These are phyloP conservation scores for Thalassiosira gravida DNA, from an alignment of 352 stramenopile species.

Conservation along the genomic window DNA sequence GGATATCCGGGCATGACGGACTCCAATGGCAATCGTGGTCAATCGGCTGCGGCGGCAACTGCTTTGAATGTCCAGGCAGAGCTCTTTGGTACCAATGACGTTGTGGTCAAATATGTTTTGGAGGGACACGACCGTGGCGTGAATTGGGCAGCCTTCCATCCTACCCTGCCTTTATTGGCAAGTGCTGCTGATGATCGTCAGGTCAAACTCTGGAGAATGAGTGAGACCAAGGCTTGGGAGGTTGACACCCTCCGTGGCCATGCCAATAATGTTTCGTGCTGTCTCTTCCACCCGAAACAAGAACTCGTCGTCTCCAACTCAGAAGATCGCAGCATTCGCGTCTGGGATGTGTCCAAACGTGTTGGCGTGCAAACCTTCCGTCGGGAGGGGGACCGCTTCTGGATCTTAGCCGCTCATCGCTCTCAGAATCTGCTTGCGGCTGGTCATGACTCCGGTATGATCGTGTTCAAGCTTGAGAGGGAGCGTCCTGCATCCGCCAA, in stretches of 20 bases:
- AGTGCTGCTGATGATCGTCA: slow-evolving; percentile 98
- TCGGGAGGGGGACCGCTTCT: slow-evolving; percentile 98
- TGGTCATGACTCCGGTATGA: slow-evolving; percentile 99
- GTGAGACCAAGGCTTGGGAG: slow-evolving; percentile 98
- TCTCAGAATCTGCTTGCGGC: slow-evolving; percentile 97
- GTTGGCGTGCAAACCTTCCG: slow-evolving; percentile 98
- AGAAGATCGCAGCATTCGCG: slow-evolving; percentile 98
- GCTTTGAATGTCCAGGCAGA: slow-evolving; percentile 90
- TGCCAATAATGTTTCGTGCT: slow-evolving; percentile 99
- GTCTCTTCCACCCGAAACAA: slow-evolving; percentile 98
- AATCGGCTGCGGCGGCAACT: slow-evolving; percentile 54
- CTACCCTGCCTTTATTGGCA: slow-evolving; percentile 96
- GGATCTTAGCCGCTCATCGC: slow-evolving; percentile 95
- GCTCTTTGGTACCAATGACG: slow-evolving; percentile 98
- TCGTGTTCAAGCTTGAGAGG: slow-evolving; percentile 97
- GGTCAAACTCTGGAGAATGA: slow-evolving; percentile 99
- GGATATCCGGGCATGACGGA: slow-evolving; percentile 44
- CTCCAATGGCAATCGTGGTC: slow-evolving; percentile 26
- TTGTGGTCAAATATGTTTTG: slow-evolving; percentile 99
- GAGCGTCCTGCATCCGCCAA: slow-evolving; percentile 94
- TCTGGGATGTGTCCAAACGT: slow-evolving; percentile 98
- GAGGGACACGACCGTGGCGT: slow-evolving; percentile 99
- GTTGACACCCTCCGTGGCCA: slow-evolving; percentile 99
- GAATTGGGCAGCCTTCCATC: slow-evolving; percentile 99
- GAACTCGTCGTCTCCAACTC: slow-evolving; percentile 99